These are phyloP conservation scores for Heritiera littoralis DNA, from an alignment of 345 rosid species.

Conservation along the genomic window DNA sequence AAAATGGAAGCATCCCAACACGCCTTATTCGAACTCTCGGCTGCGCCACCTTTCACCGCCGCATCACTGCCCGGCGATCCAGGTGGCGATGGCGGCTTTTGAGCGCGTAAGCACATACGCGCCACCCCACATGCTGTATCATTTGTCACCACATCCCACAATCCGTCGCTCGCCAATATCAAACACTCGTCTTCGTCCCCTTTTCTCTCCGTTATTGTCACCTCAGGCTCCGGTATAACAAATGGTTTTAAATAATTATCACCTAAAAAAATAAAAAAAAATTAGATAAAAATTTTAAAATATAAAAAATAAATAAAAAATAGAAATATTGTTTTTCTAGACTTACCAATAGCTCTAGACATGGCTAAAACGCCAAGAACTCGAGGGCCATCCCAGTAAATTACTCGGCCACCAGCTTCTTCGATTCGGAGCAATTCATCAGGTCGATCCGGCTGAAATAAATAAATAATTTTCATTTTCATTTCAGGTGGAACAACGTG, in stretches of 20 bases:
- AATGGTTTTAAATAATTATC: conserved; percentile 66
- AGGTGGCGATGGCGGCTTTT: conserved; percentile 26
- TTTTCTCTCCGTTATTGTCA: conserved; percentile 49
- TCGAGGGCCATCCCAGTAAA: conserved; percentile 72
- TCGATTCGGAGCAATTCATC: conserved; percentile 64
- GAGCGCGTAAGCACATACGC: conserved; percentile 55
- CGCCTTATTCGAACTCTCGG: conserved; percentile 55
- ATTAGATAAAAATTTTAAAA: not conserved
- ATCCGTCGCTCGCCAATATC: conserved; percentile 70
- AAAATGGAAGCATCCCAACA: conserved; percentile 74
- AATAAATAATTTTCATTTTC: not conserved
- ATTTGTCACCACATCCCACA: conserved; percentile 77
- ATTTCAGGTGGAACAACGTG: not conserved
- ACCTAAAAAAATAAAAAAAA: conserved; percentile 11
- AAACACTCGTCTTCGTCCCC: conserved; percentile 57
- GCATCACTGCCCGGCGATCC: conserved; percentile 28
- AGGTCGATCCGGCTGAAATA: conserved; percentile 67
- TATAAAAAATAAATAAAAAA: not conserved
- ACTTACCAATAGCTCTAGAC: conserved; percentile 66
- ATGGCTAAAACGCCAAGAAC: conserved; percentile 75
- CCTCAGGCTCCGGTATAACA: conserved; percentile 72
- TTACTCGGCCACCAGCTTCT: conserved; percentile 66
- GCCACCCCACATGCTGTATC: conserved; percentile 63
- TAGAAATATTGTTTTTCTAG: not conserved
- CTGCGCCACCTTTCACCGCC: conserved; percentile 16